phyloP scores from a whole-genome alignment of 331 rosid species.

The Rosa hybrid region DNA sequence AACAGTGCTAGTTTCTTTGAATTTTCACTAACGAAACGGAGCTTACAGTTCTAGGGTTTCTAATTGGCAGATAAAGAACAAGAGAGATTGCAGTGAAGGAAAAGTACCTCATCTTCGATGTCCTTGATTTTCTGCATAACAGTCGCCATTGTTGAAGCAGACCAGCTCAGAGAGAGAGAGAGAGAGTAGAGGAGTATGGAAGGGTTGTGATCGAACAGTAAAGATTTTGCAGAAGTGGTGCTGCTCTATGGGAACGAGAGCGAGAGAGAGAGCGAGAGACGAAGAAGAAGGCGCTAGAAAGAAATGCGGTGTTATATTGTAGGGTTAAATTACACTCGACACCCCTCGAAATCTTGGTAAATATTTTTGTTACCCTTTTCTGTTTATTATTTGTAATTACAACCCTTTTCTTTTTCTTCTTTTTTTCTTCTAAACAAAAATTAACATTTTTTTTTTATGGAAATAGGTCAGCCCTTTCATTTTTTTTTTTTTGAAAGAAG shows the following conservation, averaged over 20 bases:
- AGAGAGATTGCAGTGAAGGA: neutral
- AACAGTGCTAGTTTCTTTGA: neutral
- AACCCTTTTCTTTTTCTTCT: no score
- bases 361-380: no score
- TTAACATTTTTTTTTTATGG: no score
- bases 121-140: conserved; percentile 98
- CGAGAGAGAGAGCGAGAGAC: neutral
- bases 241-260: neutral
- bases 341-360: neutral
- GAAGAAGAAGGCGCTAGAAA: neutral
- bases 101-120: conserved; percentile 88
- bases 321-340: neutral
- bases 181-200: neutral
- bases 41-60: conserved; percentile 3
- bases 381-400: no score
- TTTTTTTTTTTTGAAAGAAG: no score
- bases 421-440: no score
- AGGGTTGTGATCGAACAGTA: neutral
- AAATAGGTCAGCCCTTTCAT: no score
- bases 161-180: neutral
- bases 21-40: neutral
- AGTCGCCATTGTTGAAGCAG: conserved; percentile 71
- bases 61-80: conserved; percentile 1
- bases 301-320: neutral
- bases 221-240: conserved; percentile 10